Conservation (phyloP, 2,329 filamentous ascomycete genomes). For the Pseudopithomyces maydicus region DNA sequence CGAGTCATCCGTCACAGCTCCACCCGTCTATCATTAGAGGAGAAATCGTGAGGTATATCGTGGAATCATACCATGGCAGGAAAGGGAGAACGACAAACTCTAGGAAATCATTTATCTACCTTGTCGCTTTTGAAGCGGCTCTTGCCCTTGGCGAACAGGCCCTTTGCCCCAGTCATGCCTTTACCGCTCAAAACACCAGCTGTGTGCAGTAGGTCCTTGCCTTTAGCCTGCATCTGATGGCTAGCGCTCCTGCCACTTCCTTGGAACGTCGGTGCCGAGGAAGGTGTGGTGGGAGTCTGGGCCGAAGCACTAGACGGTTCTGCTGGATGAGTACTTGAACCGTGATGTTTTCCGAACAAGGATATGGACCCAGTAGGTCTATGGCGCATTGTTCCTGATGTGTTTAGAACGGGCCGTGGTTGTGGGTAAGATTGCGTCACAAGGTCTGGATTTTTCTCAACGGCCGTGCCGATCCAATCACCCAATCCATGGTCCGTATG, state of each 20-base stretch:
- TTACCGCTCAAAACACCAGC: slow-evolving; percentile 74
- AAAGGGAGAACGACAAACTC: slow-evolving; percentile 16
- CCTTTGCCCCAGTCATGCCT: slow-evolving; percentile 82
- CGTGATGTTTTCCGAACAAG: slow-evolving; percentile 41
- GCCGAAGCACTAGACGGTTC: slow-evolving; percentile 30
- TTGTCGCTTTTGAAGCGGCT: slow-evolving; percentile 81
- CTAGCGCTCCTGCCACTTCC: slow-evolving; percentile 28
- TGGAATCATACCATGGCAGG: slow-evolving; percentile 12
- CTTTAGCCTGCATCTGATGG: slow-evolving; percentile 70
- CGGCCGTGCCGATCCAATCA: slow-evolving; percentile 60
- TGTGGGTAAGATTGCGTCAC: slow-evolving; percentile 32
- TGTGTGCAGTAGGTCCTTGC: slow-evolving; percentile 86
- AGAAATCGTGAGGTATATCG: slow-evolving; percentile 15
- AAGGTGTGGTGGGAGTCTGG: slow-evolving; percentile 34
- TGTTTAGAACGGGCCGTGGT: slow-evolving; percentile 30
- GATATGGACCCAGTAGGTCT: slow-evolving; percentile 42
- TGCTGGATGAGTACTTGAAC: slow-evolving; percentile 23
- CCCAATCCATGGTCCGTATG: slow-evolving; percentile 75
- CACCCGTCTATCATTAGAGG: slow-evolving; percentile 7
- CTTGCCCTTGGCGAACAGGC: slow-evolving; percentile 87
- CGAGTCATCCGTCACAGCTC: slow-evolving; percentile 19
- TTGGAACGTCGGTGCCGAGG: slow-evolving; percentile 24
- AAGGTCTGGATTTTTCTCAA: slow-evolving; percentile 59
- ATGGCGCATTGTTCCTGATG: slow-evolving; percentile 42
- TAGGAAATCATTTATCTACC: slow-evolving; percentile 77